These are phyloP conservation scores for Amanita molliuscula DNA, from an alignment of 768 basidiomycete genomes.

Conservation along the genomic window DNA sequence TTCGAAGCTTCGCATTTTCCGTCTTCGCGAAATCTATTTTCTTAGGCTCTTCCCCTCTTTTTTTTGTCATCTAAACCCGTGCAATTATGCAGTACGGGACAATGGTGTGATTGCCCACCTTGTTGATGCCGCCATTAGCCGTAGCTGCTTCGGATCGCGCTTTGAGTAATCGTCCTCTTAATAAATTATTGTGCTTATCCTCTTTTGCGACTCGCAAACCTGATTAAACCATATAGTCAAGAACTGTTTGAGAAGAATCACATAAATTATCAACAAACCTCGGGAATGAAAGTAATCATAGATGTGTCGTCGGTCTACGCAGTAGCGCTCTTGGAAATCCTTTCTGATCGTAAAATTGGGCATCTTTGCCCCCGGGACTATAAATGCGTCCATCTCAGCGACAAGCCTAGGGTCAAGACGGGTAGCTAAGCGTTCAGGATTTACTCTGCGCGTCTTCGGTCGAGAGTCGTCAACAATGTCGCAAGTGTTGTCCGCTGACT, in stretches of 20 bases:
- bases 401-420: slow-evolving; percentile 59
- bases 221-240: slow-evolving; percentile 9
- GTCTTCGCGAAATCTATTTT: background rate
- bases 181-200: slow-evolving; percentile 46
- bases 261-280: slow-evolving; percentile 17
- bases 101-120: background rate
- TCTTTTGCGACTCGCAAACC: slow-evolving; percentile 56
- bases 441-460: slow-evolving; percentile 44
- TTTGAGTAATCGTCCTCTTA: slow-evolving; percentile 30
- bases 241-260: slow-evolving; percentile 7
- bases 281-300: slow-evolving; percentile 73
- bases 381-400: slow-evolving; percentile 61
- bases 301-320: slow-evolving; percentile 62
- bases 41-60: background rate
- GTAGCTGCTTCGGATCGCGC: slow-evolving; percentile 12
- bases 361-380: slow-evolving; percentile 68
- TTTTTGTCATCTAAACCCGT: background rate
- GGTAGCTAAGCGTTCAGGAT: slow-evolving; percentile 59
- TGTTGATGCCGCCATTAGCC: background rate
- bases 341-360: slow-evolving; percentile 62
- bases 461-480: slow-evolving; percentile 24
- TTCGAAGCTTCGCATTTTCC: background rate
- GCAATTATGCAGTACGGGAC: too few species aligned
- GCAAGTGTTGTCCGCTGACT: slow-evolving; percentile 12
- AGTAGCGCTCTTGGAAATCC: slow-evolving; percentile 60